A percentile compares a stretch with the other conserved stretches of the same genome.
Conservation (phyloP, 139 green algal species). For the Closterium sp. region DNA sequence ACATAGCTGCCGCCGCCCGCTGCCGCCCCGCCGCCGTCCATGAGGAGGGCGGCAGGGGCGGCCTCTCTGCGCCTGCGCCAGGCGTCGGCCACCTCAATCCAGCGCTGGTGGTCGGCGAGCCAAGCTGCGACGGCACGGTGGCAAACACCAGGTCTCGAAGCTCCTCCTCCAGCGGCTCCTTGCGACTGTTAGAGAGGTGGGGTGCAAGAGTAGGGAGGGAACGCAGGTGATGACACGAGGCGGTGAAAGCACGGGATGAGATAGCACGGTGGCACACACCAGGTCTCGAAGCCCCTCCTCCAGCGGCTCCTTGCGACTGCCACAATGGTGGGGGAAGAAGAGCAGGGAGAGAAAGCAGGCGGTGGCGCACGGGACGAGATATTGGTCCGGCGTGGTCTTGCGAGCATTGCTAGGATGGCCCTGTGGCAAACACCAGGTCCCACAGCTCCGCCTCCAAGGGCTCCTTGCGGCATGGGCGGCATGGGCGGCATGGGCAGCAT, state of each 20-base stretch:
- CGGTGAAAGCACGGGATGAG: too few species aligned
- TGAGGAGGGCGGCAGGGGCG: not conserved
- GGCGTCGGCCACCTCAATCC: too few species aligned
- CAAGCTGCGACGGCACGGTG: not conserved
- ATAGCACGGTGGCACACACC: not conserved
- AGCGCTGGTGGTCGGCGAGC: not conserved
- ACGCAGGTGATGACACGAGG: not conserved
- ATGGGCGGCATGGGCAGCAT: too few species aligned
- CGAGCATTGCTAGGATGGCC: too few species aligned
- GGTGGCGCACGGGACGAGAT: not conserved
- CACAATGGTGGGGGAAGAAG: not conserved
- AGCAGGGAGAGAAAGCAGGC: not conserved
- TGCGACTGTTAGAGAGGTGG: not conserved
- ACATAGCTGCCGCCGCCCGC: not conserved
- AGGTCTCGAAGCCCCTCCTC: not conserved
- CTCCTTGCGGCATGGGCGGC: too few species aligned
- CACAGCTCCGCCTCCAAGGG: too few species aligned
- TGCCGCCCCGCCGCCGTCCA: not conserved
- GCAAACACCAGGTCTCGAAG: not conserved
- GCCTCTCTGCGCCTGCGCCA: not conserved
- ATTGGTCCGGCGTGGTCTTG: too few species aligned
- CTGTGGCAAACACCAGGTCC: too few species aligned
- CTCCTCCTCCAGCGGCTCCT: constrained; percentile 3
- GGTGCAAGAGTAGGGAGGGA: not conserved
- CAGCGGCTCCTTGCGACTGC: not conserved